Evolutionary conservation across 1,284 basidiomycete species (phyloP).

Genomic region (Ustilago crameri): DNA sequence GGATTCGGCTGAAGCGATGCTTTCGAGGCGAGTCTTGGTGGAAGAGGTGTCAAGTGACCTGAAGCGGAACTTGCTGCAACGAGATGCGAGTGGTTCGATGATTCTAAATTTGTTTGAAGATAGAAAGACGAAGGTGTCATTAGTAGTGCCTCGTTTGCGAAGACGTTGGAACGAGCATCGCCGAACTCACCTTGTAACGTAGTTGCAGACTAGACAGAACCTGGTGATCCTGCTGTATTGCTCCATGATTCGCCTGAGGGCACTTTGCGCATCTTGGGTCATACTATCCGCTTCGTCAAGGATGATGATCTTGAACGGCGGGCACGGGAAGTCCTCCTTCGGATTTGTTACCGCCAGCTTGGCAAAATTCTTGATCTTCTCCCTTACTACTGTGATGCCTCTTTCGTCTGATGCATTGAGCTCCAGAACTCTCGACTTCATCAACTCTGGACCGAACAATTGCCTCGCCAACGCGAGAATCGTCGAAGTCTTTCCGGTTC

Average conservation of each 20-base stretch:
- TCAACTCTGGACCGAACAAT: conserved; percentile 96
- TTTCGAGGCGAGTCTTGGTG: conserved; percentile 79
- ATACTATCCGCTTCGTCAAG: conserved; percentile 99
- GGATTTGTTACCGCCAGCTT: conserved; percentile 71
- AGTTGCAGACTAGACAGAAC: conserved; percentile 99
- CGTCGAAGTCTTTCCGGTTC: conserved; percentile 98
- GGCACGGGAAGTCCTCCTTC: conserved; percentile 80
- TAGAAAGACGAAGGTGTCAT: no score
- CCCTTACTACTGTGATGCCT: conserved; percentile 94
- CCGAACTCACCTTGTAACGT: conserved; percentile 77
- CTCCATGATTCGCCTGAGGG: conserved; percentile 97
- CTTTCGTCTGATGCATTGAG: conserved; percentile 99
- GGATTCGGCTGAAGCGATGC: conserved; percentile 77
- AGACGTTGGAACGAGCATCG: no score
- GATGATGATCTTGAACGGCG: conserved; percentile 98
- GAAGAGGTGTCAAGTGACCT: conserved; percentile 85
- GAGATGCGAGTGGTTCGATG: conserved; percentile 97
- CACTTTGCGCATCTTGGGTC: conserved; percentile 98
- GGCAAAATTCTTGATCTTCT: conserved; percentile 99
- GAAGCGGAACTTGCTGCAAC: conserved; percentile 99
- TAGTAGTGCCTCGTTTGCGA: no score
- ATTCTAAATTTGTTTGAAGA: conserved; percentile 70
- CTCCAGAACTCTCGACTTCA: conserved; percentile 91
- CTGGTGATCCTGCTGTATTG: conserved; percentile 94
- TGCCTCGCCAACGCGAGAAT: conserved; percentile 94